Conservation (phyloP, 257 asterid species). For the Cruciata laevipes region DNA sequence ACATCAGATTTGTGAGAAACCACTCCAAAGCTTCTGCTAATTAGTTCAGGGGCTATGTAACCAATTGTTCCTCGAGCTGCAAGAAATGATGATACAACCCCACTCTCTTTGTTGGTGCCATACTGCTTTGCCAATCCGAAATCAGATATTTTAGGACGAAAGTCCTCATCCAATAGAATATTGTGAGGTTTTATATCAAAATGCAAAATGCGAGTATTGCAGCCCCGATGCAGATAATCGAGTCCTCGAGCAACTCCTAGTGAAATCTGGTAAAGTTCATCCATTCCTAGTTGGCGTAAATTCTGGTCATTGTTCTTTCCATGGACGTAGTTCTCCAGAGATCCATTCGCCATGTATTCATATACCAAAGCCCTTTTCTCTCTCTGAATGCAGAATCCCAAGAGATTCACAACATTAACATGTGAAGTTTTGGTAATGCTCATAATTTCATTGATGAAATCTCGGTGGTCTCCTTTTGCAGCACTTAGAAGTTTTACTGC, state of each 20-base stretch:
- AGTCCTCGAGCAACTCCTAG: background rate
- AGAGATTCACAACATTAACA: background rate
- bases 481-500: constrained; percentile 26
- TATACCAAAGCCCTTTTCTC: constrained; percentile 7
- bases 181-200: background rate
- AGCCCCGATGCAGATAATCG: background rate
- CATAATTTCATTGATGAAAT: constrained; percentile 1
- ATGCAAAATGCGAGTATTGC: constrained; percentile 2
- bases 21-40: constrained; percentile 19
- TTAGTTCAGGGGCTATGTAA: constrained; percentile 32
- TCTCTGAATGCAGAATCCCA: background rate
- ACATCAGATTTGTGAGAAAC: constrained; percentile 36
- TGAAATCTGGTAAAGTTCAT: background rate
- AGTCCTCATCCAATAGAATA: too few species aligned
- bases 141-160: too few species aligned
- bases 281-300: background rate
- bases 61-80: constrained; percentile 29
- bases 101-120: too few species aligned
- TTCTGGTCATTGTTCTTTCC: background rate
- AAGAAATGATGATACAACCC: too few species aligned
- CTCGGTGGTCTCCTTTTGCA: constrained; percentile 3
- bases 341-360: constrained; percentile 2
- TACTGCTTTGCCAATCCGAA: too few species aligned
- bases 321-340: constrained; percentile 3
- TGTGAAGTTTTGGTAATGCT: constrained; percentile 9